Evolutionary conservation across 2,329 filamentous ascomycete genomes (phyloP), one percentile per base, ranked within the genome.

Genomic region (Fusarium sp.): DNA sequence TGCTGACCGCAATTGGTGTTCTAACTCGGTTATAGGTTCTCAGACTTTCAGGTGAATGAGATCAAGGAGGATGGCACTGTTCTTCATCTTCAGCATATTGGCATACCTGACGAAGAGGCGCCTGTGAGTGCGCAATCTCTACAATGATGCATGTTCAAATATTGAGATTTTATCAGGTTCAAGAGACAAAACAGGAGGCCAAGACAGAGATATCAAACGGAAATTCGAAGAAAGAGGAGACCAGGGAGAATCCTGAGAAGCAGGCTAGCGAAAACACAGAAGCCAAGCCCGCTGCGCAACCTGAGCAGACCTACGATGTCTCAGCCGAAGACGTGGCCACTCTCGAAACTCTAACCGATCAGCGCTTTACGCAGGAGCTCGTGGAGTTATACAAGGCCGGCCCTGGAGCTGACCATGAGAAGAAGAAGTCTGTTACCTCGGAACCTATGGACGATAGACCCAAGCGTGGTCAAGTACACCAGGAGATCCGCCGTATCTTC

Each of bases 11-110:
- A 32, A 66, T 76, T 66, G 35, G 10, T 59, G 20, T 35, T 13
- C 77, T 80, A 41, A 80, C 59, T 14, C 7, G 7, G 9, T 18
- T 9, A 6, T 59, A 91, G 94, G 75, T 98, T 95, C 82, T 96
- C 95, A 5, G 95, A 98, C 82, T 98, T 98, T 78, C 87, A 97
- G 76, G 95, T 98, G 77, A 95, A 97, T 80, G 95, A 98, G 83
- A 96, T 98, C 72, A 85, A 89, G 23, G 91, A 92, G 34, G 90
- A 93, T 79, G 95, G 95, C 18, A 84, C 91, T 64, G 94, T 97
- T 16, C 82, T 97, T 62, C 94, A 96, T 82, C 85, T 98, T 58
- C 87, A 83, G 67, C 88, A 86, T 63, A 82, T 88, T 20, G 82
- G 81, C 18, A 52, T 81, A 9, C 61, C 57, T 48, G 70, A 72